Percentiles rank a stretch among this genome's conserved stretches.
phyloP scores from a whole-genome alignment of 176 grass and related monocot genomes.

The Hordeum marinum region DNA sequence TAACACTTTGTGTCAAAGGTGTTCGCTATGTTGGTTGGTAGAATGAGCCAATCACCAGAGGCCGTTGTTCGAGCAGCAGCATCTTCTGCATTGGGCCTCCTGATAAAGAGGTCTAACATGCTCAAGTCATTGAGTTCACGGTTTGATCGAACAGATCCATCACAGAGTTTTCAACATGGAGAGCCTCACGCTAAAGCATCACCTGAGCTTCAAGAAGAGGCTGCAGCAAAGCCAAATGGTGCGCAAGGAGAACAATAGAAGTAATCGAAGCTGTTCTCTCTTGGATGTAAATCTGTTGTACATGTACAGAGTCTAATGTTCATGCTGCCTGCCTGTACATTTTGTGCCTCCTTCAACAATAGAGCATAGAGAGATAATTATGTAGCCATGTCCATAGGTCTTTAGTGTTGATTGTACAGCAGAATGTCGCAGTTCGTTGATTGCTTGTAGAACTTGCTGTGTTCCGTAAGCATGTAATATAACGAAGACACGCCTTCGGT shows the following conservation, averaged over 20 bases:
- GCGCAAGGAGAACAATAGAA: constrained; percentile 21
- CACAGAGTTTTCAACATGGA: constrained; percentile 33
- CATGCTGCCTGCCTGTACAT: constrained; percentile 6
- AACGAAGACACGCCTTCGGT: neutral
- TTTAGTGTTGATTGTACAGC: neutral
- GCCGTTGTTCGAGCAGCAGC: constrained; percentile 71
- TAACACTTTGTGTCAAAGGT: constrained; percentile 57
- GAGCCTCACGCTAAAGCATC: constrained; percentile 29
- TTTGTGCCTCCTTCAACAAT: neutral
- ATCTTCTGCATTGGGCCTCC: constrained; percentile 75
- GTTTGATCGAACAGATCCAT: constrained; percentile 51
- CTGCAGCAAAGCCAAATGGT: constrained; percentile 4
- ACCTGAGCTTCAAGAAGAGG: constrained; percentile 36
- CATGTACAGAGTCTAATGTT: constrained; percentile 6
- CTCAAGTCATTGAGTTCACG: constrained; percentile 40
- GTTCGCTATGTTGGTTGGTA: constrained; percentile 67
- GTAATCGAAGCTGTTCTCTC: neutral
- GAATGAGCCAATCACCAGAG: constrained; percentile 73
- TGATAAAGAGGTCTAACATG: constrained; percentile 77
- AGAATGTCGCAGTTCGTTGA: neutral
- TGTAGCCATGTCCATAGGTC: constrained; percentile 11
- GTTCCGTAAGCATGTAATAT: neutral
- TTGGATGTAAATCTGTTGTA: constrained; percentile 31
- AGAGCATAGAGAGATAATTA: neutral
- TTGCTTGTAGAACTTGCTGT: constrained; percentile 9